phyloP scores from a whole-genome alignment of 805 yeast species.

The Metschnikowia amazonensis region DNA sequence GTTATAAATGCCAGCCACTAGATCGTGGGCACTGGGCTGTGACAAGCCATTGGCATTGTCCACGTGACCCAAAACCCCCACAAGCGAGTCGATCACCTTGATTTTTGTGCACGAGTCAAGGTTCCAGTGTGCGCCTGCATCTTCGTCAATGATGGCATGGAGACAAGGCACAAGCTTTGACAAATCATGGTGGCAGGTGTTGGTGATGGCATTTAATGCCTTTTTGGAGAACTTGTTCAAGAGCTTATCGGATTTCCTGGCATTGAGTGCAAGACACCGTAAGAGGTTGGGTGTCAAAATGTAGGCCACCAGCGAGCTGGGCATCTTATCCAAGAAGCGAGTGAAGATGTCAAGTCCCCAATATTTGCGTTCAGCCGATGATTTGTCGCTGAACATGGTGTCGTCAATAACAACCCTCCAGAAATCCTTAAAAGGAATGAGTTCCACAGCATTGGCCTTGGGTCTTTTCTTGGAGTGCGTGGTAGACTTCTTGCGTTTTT shows the following conservation, averaged over 20 bases:
- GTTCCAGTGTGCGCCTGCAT: constrained; percentile 52
- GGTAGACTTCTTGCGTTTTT: constrained; percentile 22
- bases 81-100: constrained; percentile 49
- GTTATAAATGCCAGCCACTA: constrained; percentile 21
- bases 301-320: constrained; percentile 18
- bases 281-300: constrained; percentile 62
- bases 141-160: constrained; percentile 25
- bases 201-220: constrained; percentile 43
- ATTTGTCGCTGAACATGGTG: constrained; percentile 64
- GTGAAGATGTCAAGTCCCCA: constrained; percentile 78
- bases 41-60: constrained; percentile 14
- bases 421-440: constrained; percentile 49
- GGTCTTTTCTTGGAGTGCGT: constrained; percentile 16
- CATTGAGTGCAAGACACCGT: constrained; percentile 73
- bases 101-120: constrained; percentile 78
- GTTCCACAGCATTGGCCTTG: constrained; percentile 28
- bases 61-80: constrained; percentile 23
- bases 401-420: constrained; percentile 82
- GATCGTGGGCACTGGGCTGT: constrained; percentile 14
- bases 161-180: constrained; percentile 34
- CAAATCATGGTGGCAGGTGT: constrained; percentile 35
- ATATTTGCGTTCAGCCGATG: constrained; percentile 83
- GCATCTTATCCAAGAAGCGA: constrained; percentile 34
- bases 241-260: constrained; percentile 59
- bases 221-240: constrained; percentile 64